Evolutionary conservation across 768 basidiomycete genomes (phyloP), one percentile per base, ranked within the genome.

Genomic region (Hericium coralloides): DNA sequence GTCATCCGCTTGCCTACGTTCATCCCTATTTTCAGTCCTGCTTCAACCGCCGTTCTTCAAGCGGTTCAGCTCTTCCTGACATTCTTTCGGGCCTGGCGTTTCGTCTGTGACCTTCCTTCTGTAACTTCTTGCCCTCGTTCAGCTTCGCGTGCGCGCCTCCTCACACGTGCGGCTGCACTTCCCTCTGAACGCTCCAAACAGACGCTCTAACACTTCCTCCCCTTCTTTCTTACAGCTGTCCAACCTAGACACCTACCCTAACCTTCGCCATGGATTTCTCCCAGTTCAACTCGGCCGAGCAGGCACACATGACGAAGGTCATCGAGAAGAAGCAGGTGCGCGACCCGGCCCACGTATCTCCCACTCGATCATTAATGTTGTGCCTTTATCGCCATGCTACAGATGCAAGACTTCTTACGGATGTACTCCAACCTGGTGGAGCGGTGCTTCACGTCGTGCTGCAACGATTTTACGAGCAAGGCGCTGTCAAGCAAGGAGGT

Each of bases 321-420:
- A 93, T 99, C 55, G 95, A 98, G 76, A 94, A 91, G 77, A 93
- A 91, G 78, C 95, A 98, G 86, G 95, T 88, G 58, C 56, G 76
- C 59, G 22, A 7, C 25, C 36, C 36, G 15, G 31, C 47, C 47
- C 36, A 22, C n/a, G 20, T 18, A n/a, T 20, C 26, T 36, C 9
- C 23, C 49, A 47, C 25, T 58, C 37, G 41, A 25, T 31, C 55
- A 20, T 38, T 18, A 3, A 18, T 36, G 38, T 36, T 49, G 50
- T 60, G 43, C 38, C 38, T 12, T 6, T 31, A 31, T 31, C 31
- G 6, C 31, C 31, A 31, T 31, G 31, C 7, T 31, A 31, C 68
- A 98, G 95, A 95, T 99, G 94, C 92, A 95, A 79, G 95, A 98
- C 76, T 98, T 99, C 67, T 78, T 99, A 78, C 81, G 80, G 67